Evolutionary conservation across 129 eudicot genomes (phyloP).

Genomic region (Scalesia atractyloides): DNA sequence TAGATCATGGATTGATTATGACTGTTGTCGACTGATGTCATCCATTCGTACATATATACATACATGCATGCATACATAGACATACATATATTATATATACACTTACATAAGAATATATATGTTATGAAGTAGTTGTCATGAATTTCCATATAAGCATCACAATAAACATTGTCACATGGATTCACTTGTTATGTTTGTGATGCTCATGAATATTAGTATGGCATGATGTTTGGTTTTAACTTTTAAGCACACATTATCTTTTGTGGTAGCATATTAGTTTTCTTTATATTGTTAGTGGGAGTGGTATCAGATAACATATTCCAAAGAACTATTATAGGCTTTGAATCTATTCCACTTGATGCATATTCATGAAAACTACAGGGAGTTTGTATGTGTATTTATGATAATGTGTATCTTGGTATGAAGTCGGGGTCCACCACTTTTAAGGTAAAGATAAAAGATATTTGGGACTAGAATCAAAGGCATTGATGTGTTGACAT

Average conservation of each 20-base stretch:
- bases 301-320: slow-evolving; percentile 10
- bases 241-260: slow-evolving; percentile 11
- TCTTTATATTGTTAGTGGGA: slow-evolving; percentile 15
- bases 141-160: background rate
- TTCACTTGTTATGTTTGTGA: background rate
- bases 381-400: background rate
- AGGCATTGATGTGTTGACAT: background rate
- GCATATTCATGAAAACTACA: slow-evolving; percentile 8
- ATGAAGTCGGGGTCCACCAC: background rate
- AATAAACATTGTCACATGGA: background rate
- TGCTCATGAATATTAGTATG: background rate
- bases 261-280: background rate
- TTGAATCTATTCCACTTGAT: slow-evolving; percentile 13
- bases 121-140: background rate
- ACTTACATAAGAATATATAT: background rate
- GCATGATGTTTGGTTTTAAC: slow-evolving; percentile 12
- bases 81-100: no score
- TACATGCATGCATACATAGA: no score
- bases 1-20: background rate
- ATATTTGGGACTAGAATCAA: background rate
- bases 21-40: no score
- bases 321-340: background rate
- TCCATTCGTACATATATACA: no score
- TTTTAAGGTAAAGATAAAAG: no score
- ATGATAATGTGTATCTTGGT: background rate